phyloP scores from a whole-genome alignment of 257 asterid species.

The Gentiana straminea region DNA sequence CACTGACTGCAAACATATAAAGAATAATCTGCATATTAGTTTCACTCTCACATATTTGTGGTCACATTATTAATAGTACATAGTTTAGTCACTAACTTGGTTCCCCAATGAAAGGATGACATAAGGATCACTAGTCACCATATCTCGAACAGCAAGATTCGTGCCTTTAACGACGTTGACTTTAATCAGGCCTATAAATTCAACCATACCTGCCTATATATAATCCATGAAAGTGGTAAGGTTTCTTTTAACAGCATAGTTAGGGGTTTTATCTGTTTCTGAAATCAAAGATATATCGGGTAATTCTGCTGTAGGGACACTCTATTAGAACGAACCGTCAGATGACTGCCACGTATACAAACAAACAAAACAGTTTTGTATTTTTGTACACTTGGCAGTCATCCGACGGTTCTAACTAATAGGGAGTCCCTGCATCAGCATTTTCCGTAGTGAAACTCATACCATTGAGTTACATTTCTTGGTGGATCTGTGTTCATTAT shows the following conservation, averaged over 20 bases:
- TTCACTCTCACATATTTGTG: background rate
- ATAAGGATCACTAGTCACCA: constrained; percentile 83
- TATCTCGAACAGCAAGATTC: constrained; percentile 78
- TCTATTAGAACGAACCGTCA: too few relatives aligned
- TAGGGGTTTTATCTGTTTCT: background rate
- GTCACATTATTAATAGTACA: background rate
- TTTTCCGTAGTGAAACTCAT: constrained; percentile 9
- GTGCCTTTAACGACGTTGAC: constrained; percentile 82
- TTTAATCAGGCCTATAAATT: constrained; percentile 76
- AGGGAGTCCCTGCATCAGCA: too few relatives aligned
- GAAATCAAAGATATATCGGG: background rate
- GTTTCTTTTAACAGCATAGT: background rate
- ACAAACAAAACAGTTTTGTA: too few relatives aligned
- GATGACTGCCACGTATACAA: too few relatives aligned
- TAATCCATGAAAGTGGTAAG: constrained; percentile 16
- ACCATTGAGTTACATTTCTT: constrained; percentile 68
- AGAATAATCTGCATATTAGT: background rate
- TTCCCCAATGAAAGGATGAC: constrained; percentile 77
- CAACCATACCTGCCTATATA: constrained; percentile 90
- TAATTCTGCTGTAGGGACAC: too few relatives aligned
- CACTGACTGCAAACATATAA: constrained; percentile 43
- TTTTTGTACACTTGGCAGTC: too few relatives aligned
- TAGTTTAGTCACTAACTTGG: constrained; percentile 38
- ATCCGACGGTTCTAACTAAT: too few relatives aligned
- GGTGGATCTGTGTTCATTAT: constrained; percentile 35